Evolutionary conservation across 345 rosid genomes (phyloP).

Genomic region (Acer saccharum): DNA sequence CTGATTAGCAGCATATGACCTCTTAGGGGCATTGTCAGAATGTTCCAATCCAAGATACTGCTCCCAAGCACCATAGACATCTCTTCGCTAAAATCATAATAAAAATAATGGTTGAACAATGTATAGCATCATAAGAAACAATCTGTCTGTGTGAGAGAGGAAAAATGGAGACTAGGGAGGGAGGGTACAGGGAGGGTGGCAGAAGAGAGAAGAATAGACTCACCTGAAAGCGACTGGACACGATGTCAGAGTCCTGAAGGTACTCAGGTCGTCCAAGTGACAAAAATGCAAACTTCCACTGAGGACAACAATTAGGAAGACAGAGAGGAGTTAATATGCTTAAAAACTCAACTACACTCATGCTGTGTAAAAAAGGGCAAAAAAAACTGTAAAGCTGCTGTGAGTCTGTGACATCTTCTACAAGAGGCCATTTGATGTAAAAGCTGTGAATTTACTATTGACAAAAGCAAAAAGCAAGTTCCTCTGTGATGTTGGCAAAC

Average conservation of each 20-base stretch:
- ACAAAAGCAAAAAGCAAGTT: conserved; percentile 2
- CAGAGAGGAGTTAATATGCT: background rate
- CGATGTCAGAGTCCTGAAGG: conserved; percentile 57
- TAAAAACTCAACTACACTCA: background rate
- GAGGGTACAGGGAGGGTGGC: background rate
- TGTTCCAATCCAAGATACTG: conserved; percentile 79
- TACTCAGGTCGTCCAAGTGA: conserved; percentile 77
- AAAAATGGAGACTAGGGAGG: background rate
- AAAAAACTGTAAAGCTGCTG: background rate
- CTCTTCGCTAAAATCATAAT: conserved; percentile 45
- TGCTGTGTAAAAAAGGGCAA: background rate
- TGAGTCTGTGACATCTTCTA: background rate
- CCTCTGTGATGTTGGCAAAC: background rate
- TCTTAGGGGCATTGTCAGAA: conserved; percentile 62
- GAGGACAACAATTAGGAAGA: background rate
- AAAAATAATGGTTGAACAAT: background rate
- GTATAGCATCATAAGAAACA: background rate
- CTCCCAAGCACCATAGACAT: conserved; percentile 81
- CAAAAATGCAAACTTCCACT: conserved; percentile 81
- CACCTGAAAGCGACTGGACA: conserved; percentile 73
- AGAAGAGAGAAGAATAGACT: background rate
- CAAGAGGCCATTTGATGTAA: background rate
- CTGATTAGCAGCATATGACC: conserved; percentile 62
- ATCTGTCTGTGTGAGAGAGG: background rate
- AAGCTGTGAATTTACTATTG: background rate